Evolutionary conservation across 768 basidiomycete genomes (phyloP), one percentile per base, ranked within the genome.

Genomic region (Tephrocybe sp.): DNA sequence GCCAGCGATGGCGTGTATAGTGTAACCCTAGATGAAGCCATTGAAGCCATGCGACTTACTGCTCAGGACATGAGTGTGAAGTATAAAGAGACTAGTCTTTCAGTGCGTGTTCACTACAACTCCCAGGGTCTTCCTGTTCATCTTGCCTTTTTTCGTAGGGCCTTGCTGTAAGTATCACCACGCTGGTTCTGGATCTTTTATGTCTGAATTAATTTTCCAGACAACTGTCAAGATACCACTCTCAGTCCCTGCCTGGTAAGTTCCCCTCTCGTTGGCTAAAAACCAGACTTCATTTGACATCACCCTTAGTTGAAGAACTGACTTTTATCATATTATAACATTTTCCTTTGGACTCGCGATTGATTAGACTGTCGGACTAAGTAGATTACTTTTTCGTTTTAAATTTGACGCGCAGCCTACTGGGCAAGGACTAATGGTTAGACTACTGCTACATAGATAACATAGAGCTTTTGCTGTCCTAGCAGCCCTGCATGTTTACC

Each of bases 51-150:
- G 92, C 77, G 91, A 19, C 65, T 96, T 42, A 97, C 93, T 5
- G 94, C 95, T 22, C 76, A 80, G n/a, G 91, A 94, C 66, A 96
- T 96, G 92, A 92, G 90, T 54, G 80, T 88, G 58, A 92, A 94
- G 67, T 95, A 96, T 66, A 97, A 96, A 65, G 94, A 98, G 69
- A 98, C 94, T 0, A 92, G 89, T 67, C 79, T 98, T 57, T 92
- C 91, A 35, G 92, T 89, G 62, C 57, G 85, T 70, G 32, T 40
- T 12, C 5, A 9, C 47, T 19, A 5, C 16, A 48, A 45, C 39
- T 35, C 31, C 16, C 52, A 49, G 56, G 31, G 39, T 33, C 5
- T 19, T 22, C 38, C 45, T 19, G 26, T 26, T 26, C 4, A 26
- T 7, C 11, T 19, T 5, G 16, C 23, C 30, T 48, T 51, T 40